Percentiles rank a stretch among this genome's conserved stretches.
Conservation (phyloP, 106 monocot species). For the Platanthera zijinensis region DNA sequence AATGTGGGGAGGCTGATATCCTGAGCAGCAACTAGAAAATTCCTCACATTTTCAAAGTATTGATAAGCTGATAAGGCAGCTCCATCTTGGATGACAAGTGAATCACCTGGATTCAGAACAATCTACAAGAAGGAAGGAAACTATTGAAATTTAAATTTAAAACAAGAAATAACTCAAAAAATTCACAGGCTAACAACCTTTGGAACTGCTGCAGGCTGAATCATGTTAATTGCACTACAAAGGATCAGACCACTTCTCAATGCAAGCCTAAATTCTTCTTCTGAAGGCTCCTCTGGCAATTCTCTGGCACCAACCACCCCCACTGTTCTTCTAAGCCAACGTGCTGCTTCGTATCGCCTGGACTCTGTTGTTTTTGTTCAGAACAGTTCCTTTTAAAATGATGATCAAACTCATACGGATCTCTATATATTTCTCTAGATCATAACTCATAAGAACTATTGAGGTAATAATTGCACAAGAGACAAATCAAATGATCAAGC, state of each 20-base stretch:
- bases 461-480: not conserved
- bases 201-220: constrained; percentile 83
- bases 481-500: too few species aligned
- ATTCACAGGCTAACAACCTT: constrained; percentile 37
- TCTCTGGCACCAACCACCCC: constrained; percentile 63
- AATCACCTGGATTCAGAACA: constrained; percentile 60
- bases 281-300: constrained; percentile 78
- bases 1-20: constrained; percentile 83
- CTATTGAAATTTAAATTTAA: not conserved
- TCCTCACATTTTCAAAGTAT: constrained; percentile 96
- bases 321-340: constrained; percentile 73
- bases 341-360: constrained; percentile 78
- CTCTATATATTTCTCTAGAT: not conserved
- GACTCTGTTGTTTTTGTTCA: constrained; percentile 25
- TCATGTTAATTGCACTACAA: constrained; percentile 79
- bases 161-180: not conserved
- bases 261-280: constrained; percentile 85
- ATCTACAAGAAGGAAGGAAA: constrained; percentile 32
- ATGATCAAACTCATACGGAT: not conserved
- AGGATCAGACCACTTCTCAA: constrained; percentile 83
- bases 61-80: constrained; percentile 86
- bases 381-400: not conserved
- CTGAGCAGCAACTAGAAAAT: constrained; percentile 77
- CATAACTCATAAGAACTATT: not conserved
- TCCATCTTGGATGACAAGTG: constrained; percentile 59